Percentiles rank a stretch among this genome's conserved stretches.
phyloP scores from a whole-genome alignment of 2,329 filamentous ascomycete species.

The Epicoccum nigrum region DNA sequence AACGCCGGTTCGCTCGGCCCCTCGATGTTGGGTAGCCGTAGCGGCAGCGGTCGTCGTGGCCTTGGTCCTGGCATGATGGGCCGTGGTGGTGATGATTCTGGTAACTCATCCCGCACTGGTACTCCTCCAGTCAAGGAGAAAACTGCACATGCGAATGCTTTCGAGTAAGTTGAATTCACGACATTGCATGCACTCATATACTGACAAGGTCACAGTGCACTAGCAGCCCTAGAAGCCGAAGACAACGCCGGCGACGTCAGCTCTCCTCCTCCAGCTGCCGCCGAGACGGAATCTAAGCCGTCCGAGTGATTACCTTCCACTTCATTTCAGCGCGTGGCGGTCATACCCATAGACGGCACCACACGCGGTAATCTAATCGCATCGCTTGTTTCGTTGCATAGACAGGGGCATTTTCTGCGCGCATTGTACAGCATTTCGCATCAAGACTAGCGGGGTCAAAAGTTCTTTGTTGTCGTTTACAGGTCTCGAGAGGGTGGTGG shows the following conservation, averaged over 20 bases:
- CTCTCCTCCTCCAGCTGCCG: constrained; percentile 71
- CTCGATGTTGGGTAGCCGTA: constrained; percentile 83
- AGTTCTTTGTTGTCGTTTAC: constrained; percentile 34
- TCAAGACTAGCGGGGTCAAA: constrained; percentile 28
- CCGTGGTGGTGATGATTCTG: constrained; percentile 78
- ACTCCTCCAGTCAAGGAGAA: constrained; percentile 75
- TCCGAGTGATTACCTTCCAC: constrained; percentile 47
- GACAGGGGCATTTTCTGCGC: constrained; percentile 48
- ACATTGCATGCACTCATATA: not conserved
- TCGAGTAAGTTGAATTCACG: constrained; percentile 72
- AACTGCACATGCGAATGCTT: constrained; percentile 80
- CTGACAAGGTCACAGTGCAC: constrained; percentile 52
- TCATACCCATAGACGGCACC: constrained; percentile 46
- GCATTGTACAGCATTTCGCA: constrained; percentile 49
- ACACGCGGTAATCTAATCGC: constrained; percentile 48
- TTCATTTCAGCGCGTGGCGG: constrained; percentile 43
- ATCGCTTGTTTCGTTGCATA: constrained; percentile 50
- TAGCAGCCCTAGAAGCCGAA: constrained; percentile 62
- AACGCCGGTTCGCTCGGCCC: constrained; percentile 71
- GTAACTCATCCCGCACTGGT: constrained; percentile 83
- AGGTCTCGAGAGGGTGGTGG: constrained; percentile 21
- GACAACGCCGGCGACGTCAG: constrained; percentile 61
- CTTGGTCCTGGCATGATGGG: constrained; percentile 73
- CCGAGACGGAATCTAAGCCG: constrained; percentile 40
- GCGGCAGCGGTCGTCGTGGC: constrained; percentile 81